Conservation (phyloP, 176 grass and related monocot species). For the Bolboschoenus planiculmis region DNA sequence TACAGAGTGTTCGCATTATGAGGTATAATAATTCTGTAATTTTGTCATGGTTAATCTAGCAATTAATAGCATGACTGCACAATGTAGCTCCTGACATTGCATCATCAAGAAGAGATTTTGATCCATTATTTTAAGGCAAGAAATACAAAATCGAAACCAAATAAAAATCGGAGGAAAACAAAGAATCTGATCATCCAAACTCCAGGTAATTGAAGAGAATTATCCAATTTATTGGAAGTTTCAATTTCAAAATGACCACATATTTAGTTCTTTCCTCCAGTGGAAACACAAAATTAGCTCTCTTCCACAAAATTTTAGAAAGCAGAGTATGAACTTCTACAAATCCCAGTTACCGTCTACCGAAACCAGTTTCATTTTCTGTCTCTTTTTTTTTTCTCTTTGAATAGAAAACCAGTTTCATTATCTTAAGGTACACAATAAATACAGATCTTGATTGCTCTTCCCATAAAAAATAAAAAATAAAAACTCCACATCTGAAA, state of each 20-base stretch:
- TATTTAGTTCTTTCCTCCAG: neutral
- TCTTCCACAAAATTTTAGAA: neutral
- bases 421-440: neutral
- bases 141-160: too few species aligned
- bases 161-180: too few species aligned
- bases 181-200: too few species aligned
- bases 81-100: too few species aligned
- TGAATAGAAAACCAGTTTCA: neutral
- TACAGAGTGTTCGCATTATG: too few species aligned
- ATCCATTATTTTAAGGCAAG: too few species aligned
- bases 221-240: neutral
- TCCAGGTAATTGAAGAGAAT: too few species aligned
- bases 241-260: neutral
- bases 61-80: too few species aligned
- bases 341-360: neutral
- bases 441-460: neutral
- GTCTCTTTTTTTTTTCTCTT: neutral
- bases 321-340: neutral
- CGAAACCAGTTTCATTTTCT: neutral
- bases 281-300: neutral
- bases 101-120: too few species aligned
- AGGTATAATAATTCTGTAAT: too few species aligned
- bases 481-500: neutral
- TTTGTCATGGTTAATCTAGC: too few species aligned
- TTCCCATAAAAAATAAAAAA: neutral